Evolutionary conservation across 225 moss, liverwort and hornwort species (phyloP), one percentile per base, ranked within the genome.

Genomic region (Pseudoscleropodium purum): DNA sequence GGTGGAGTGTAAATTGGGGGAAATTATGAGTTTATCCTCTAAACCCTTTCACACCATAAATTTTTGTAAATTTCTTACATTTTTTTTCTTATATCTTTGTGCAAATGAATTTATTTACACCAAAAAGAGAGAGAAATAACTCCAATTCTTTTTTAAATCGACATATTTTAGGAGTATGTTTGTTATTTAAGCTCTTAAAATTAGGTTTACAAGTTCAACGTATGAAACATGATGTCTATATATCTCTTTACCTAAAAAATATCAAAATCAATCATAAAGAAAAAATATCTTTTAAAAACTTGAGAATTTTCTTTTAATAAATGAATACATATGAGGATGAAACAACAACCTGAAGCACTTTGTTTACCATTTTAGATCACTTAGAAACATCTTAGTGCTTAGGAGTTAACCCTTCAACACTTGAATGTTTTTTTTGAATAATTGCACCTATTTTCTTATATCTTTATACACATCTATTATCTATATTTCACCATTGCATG

Each of bases 141-240:
- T 49, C 11, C 33, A 13, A 37, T 9, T 77, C 1, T 4, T 33
- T 34, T 76, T 5, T 1, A 12, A 51, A 21, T 51, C 0, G 0
- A 0, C 5, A 5, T 49, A 75, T 3, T 1, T 49, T 12, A 33
- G 4, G 34, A 33, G 0, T 24, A 36, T 36, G 2, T 25, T 25
- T 0, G 0, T 25, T 0, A 0, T 16, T 2, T 26, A 15, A 79
- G 0, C 56, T 79, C 10, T 4, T 0, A 56, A 2, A 79, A 16
- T 4, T 19, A 18, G 18, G 11, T 47, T 7, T 4, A 6, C 0
- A 47, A 0, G 2, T 4, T 7, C 7, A 31, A 18, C 11, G 7
- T 75, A 11, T 47, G 0, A 18, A 31, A 45, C 0, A 26, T 0
- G 11, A 18, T 45, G 6, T 30, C 4, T 15, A 45, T 2, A 0